These are phyloP conservation scores for Quercus alba DNA, from an alignment of 306 rosid species.

Conservation along the genomic window DNA sequence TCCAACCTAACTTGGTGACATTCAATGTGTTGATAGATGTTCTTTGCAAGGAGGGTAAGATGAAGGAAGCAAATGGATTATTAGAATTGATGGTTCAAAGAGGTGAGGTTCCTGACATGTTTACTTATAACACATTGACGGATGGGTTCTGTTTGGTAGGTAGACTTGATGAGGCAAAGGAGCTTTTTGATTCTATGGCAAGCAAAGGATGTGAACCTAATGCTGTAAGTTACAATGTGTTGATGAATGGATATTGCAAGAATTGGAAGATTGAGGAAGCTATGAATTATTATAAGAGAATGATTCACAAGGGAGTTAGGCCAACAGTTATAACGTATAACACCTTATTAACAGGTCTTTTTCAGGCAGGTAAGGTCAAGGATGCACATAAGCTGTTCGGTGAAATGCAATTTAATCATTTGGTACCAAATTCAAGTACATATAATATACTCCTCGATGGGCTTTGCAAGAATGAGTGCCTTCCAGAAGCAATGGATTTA, in stretches of 20 bases:
- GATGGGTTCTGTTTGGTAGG: conserved; percentile 41
- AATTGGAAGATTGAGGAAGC: conserved; percentile 36
- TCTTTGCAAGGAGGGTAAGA: conserved; percentile 36
- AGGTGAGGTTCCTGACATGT: conserved; percentile 19
- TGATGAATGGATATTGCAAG: conserved; percentile 40
- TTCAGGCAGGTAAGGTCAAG: conserved; percentile 29
- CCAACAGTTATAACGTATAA: conserved; percentile 26
- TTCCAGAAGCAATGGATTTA: conserved; percentile 36
- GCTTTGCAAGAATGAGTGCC: conserved; percentile 36
- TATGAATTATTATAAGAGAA: conserved; percentile 22
- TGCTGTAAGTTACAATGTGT: conserved; percentile 22
- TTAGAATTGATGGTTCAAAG: conserved; percentile 33
- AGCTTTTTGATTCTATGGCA: conserved; percentile 26
- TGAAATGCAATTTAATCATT: conserved; percentile 32
- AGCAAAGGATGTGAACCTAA: conserved; percentile 29
- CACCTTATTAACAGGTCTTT: conserved; percentile 31
- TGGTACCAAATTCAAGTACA: conserved; percentile 18
- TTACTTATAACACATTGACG: conserved; percentile 36
- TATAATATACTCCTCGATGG: conserved; percentile 30
- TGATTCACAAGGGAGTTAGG: conserved; percentile 28
- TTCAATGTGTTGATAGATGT: conserved; percentile 31
- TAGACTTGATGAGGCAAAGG: conserved; percentile 24
- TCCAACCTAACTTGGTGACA: conserved; percentile 38
- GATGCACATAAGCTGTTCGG: conserved; percentile 30
- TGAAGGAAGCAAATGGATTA: conserved; percentile 31